A percentile compares a stretch with the other conserved stretches of the same genome.
Conservation (phyloP, 2,329 filamentous ascomycete species). For the Beauveria sp. region DNA sequence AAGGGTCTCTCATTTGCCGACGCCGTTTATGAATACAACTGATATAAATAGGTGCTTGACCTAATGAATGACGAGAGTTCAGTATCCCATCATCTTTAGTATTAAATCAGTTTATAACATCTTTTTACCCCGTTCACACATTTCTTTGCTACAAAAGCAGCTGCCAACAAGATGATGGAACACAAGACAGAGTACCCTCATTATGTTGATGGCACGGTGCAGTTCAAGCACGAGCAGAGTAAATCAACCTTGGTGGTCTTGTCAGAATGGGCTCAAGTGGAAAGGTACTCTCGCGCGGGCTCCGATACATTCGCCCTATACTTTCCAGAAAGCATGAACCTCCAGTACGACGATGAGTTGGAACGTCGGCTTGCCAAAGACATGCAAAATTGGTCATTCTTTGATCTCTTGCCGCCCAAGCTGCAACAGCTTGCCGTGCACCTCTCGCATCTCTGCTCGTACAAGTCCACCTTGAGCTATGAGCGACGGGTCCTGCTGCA, state of each 20-base stretch:
- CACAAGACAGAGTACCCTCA: not conserved
- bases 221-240: not conserved
- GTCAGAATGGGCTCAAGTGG: not conserved
- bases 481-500: conserved; percentile 6
- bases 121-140: too few relatives aligned
- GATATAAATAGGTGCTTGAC: not conserved
- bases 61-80: not conserved
- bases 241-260: not conserved
- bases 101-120: not conserved
- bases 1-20: too few relatives aligned
- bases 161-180: not conserved
- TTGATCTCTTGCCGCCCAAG: conserved; percentile 32
- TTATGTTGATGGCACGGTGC: not conserved
- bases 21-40: too few relatives aligned
- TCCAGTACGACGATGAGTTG: not conserved
- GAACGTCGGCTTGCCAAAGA: not conserved
- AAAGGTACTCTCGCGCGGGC: not conserved
- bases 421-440: not conserved
- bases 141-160: not conserved
- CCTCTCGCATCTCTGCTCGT: conserved; percentile 3
- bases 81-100: too few relatives aligned
- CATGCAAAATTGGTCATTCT: conserved; percentile 15
- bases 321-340: not conserved
- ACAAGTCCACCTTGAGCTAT: not conserved
- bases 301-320: not conserved